Conservation (phyloP, 2,329 filamentous ascomycete species). For the Sarocladium kiliense region DNA sequence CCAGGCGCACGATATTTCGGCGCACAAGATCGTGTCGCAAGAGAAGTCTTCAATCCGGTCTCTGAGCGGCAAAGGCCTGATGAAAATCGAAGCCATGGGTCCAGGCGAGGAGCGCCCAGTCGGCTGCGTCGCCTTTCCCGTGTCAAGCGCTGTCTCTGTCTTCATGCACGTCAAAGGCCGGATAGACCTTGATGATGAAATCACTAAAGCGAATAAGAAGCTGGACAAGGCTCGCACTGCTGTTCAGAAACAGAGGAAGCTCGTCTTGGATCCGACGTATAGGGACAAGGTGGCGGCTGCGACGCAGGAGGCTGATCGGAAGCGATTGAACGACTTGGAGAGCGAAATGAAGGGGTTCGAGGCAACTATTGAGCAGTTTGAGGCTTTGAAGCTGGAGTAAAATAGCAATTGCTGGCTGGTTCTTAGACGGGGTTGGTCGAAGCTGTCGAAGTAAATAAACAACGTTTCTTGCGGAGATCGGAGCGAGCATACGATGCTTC, state of each 20-base stretch:
- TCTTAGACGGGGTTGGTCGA: no score
- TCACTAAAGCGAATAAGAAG: slow-evolving; percentile 65
- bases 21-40: slow-evolving; percentile 53
- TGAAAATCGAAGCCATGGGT: slow-evolving; percentile 54
- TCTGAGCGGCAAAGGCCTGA: slow-evolving; percentile 62
- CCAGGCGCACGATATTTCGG: slow-evolving; percentile 56
- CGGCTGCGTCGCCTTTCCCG: slow-evolving; percentile 67
- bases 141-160: slow-evolving; percentile 63
- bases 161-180: slow-evolving; percentile 72
- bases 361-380: slow-evolving; percentile 71
- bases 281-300: slow-evolving; percentile 62
- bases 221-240: slow-evolving; percentile 59
- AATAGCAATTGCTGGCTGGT: no score
- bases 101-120: slow-evolving; percentile 48
- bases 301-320: slow-evolving; percentile 58
- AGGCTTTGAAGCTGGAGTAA: slow-evolving; percentile 59
- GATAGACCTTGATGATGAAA: slow-evolving; percentile 70
- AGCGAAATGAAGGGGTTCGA: slow-evolving; percentile 65
- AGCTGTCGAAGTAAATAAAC: no score
- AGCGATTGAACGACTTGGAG: slow-evolving; percentile 64
- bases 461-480: no score
- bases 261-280: slow-evolving; percentile 63
- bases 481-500: no score
- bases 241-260: slow-evolving; percentile 63
- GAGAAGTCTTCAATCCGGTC: slow-evolving; percentile 64